Evolutionary conservation across 148 eudicot genomes (phyloP).

Genomic region (Bassia scoparia): DNA sequence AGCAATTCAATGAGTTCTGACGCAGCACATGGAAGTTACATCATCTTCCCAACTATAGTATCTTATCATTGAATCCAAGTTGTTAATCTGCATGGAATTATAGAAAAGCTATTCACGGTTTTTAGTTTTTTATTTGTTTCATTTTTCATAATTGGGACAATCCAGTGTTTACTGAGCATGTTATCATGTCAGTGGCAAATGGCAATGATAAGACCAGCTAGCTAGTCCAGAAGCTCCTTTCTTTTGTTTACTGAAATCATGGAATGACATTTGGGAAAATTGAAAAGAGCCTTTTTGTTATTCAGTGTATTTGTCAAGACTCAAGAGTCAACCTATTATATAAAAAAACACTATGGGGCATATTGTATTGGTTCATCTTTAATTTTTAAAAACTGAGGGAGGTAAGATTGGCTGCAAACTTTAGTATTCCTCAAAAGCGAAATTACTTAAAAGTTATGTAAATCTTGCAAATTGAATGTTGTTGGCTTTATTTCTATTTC

Average conservation of each 20-base stretch:
- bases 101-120: conserved; percentile 9
- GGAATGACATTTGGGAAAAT: not conserved
- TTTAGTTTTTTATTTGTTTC: not conserved
- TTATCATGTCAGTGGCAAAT: conserved; percentile 8
- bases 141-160: conserved; percentile 4
- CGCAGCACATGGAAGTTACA: conserved; percentile 28
- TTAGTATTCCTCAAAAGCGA: conserved; percentile 15
- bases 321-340: no score
- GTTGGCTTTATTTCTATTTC: conserved; percentile 1
- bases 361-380: not conserved
- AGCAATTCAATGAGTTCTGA: conserved; percentile 16
- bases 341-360: conserved; percentile 11
- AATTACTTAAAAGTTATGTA: conserved; percentile 10
- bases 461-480: conserved; percentile 11
- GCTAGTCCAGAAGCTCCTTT: conserved; percentile 2
- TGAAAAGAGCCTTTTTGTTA: not conserved
- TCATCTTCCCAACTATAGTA: conserved; percentile 25
- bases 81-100: conserved; percentile 12
- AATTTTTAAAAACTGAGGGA: conserved; percentile 5
- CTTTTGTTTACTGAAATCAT: not conserved
- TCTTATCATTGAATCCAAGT: conserved; percentile 16
- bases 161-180: conserved; percentile 21
- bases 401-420: conserved; percentile 5
- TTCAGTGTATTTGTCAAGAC: conserved; percentile 8
- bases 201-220: conserved; percentile 22